Evolutionary conservation across 2,329 filamentous ascomycete genomes (phyloP).

Genomic region (Samsoniella hepiali): DNA sequence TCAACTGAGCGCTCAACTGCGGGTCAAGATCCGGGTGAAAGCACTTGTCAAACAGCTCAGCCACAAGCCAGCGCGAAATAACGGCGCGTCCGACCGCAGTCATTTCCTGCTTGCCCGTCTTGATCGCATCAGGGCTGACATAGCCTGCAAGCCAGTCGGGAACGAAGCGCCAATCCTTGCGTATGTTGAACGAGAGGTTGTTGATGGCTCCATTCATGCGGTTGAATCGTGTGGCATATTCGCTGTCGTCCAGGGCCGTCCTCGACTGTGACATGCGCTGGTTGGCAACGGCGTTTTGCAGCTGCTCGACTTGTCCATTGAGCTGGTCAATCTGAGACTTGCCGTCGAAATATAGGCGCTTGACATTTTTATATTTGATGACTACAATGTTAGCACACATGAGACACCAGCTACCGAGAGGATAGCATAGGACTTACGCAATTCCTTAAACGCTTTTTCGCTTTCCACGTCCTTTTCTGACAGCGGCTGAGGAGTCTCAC

Average conservation of each 20-base stretch:
- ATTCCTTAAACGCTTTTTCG: conserved; percentile 56
- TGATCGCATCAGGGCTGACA: conserved; percentile 80
- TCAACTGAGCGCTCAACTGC: conserved; percentile 72
- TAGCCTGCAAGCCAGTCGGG: conserved; percentile 76
- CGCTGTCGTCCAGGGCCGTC: conserved; percentile 90
- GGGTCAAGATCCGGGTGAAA: conserved; percentile 88
- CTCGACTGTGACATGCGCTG: conserved; percentile 92
- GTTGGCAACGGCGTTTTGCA: conserved; percentile 96
- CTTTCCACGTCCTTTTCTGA: conserved; percentile 43
- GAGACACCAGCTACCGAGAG: conserved; percentile 26
- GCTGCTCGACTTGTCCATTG: conserved; percentile 81
- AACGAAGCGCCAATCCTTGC: conserved; percentile 85
- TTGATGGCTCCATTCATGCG: conserved; percentile 91
- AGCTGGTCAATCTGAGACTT: conserved; percentile 89
- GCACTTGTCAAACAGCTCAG: conserved; percentile 85
- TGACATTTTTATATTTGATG: conserved; percentile 96
- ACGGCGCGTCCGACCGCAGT: conserved; percentile 87
- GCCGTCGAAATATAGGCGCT: conserved; percentile 95
- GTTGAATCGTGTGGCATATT: conserved; percentile 86
- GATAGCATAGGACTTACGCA: conserved; percentile 42
- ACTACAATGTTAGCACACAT: conserved; percentile 55
- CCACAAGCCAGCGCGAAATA: conserved; percentile 84
- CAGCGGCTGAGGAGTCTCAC: conserved; percentile 55
- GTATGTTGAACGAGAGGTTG: conserved; percentile 91
- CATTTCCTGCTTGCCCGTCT: conserved; percentile 95